Evolutionary conservation across 805 yeast genomes (phyloP).

Genomic region (Teunomyces atbi): DNA sequence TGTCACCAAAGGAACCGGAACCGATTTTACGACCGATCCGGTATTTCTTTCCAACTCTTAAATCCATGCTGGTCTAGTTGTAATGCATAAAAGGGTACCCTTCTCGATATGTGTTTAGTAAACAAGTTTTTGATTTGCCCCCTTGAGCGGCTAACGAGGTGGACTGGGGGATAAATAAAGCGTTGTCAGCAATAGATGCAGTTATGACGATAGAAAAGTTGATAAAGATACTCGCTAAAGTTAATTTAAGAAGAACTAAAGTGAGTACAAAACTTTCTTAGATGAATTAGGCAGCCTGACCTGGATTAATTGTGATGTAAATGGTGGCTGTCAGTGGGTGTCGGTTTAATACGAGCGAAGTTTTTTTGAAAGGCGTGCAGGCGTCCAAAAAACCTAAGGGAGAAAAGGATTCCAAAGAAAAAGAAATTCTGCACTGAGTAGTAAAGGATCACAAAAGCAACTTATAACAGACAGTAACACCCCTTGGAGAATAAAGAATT

Average conservation of each 20-base stretch:
- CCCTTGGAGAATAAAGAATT: too few species aligned
- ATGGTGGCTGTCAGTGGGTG: background rate
- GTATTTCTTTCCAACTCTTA: conserved; percentile 90
- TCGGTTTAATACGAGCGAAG: conserved; percentile 1
- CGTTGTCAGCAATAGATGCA: too few species aligned
- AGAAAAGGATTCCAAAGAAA: background rate
- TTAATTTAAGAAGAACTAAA: background rate
- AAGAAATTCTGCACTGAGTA: background rate
- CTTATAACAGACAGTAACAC: background rate
- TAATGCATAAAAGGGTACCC: conserved; percentile 1
- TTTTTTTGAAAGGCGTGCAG: conserved; percentile 5
- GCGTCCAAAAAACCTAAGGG: background rate
- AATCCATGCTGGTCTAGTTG: conserved; percentile 41
- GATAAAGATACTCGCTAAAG: background rate
- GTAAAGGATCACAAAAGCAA: conserved; percentile 1
- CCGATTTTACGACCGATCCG: conserved; percentile 95
- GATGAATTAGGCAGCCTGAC: background rate
- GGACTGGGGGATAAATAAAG: background rate
- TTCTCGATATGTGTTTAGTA: background rate
- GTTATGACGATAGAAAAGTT: background rate
- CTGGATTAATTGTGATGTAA: background rate
- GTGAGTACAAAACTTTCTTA: background rate
- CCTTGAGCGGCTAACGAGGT: conserved; percentile 2
- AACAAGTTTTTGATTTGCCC: background rate
- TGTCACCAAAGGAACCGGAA: conserved; percentile 96